phyloP scores from a whole-genome alignment of 2,329 filamentous ascomycete genomes.

The Aspergillus nomiae region DNA sequence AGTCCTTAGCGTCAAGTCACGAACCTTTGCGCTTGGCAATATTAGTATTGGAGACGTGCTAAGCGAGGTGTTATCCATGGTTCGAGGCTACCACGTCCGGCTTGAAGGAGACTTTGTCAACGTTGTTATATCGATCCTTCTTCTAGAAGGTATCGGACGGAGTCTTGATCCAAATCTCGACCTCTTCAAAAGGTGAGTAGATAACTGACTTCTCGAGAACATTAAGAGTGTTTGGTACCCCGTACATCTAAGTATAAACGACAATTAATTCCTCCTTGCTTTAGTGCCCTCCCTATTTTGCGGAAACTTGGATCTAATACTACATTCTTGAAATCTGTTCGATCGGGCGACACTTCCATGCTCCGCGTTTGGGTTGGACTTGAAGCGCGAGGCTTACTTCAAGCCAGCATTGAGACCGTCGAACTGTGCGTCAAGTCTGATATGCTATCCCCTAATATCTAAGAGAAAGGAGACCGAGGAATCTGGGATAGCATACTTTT shows the following conservation, averaged over 20 bases:
- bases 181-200: conserved; percentile 69
- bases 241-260: conserved; percentile 1
- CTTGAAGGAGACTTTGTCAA: conserved; percentile 98
- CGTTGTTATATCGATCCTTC: conserved; percentile 89
- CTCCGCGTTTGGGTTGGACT: conserved; percentile 88
- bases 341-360: conserved; percentile 78
- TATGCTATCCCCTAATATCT: conserved; percentile 83
- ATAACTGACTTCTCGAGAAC: neutral
- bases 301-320: conserved; percentile 74
- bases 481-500: neutral
- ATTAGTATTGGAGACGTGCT: conserved; percentile 96
- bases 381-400: conserved; percentile 84
- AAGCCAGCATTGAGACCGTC: conserved; percentile 86
- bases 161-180: conserved; percentile 84
- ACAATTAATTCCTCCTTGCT: conserved; percentile 24
- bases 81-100: conserved; percentile 85
- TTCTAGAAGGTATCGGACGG: conserved; percentile 91
- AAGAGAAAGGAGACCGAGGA: conserved; percentile 4
- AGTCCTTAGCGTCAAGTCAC: conserved; percentile 84
- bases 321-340: conserved; percentile 60
- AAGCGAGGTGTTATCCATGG: conserved; percentile 88
- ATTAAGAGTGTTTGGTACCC: neutral
- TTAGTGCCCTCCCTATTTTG: conserved; percentile 84
- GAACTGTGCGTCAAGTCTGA: conserved; percentile 92
- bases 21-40: conserved; percentile 87